A percentile compares a stretch with the other conserved stretches of the same genome.
Conservation (phyloP, 129 eudicot genomes). For the Artemisia argyi region DNA sequence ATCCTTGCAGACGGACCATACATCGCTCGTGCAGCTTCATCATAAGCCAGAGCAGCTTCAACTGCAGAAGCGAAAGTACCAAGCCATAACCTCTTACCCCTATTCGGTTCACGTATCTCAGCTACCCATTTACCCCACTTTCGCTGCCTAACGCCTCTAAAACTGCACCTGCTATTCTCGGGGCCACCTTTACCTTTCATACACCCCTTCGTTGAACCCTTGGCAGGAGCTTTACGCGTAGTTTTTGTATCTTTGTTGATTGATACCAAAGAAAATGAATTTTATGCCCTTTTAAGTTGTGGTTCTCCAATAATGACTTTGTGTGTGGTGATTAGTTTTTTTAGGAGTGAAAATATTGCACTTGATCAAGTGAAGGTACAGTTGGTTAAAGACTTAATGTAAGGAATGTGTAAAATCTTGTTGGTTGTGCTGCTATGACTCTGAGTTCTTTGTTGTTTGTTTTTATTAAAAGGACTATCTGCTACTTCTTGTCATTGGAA, state of each 20-base stretch:
- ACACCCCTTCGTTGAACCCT: slow-evolving; percentile 87
- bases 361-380: too few relatives aligned
- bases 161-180: slow-evolving; percentile 49
- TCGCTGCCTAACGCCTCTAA: slow-evolving; percentile 86
- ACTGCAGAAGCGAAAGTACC: slow-evolving; percentile 64
- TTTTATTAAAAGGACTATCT: too few relatives aligned
- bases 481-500: too few relatives aligned
- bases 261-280: too few relatives aligned
- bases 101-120: slow-evolving; percentile 76
- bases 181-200: slow-evolving; percentile 98
- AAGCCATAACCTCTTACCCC: slow-evolving; percentile 71
- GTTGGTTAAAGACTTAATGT: too few relatives aligned
- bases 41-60: slow-evolving; percentile 85
- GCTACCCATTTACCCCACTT: slow-evolving; percentile 99
- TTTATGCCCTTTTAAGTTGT: background rate
- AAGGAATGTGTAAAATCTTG: too few relatives aligned
- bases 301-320: too few relatives aligned
- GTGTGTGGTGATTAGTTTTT: too few relatives aligned
- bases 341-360: too few relatives aligned
- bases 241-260: slow-evolving; percentile 18
- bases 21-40: slow-evolving; percentile 87
- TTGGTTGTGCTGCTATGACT: too few relatives aligned
- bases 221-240: slow-evolving; percentile 52
- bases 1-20: slow-evolving; percentile 70
- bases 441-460: too few relatives aligned